A percentile compares a stretch with the other conserved stretches of the same genome.
phyloP scores from a whole-genome alignment of 2,329 filamentous ascomycete species.

The Aspergillus carbonarius region DNA sequence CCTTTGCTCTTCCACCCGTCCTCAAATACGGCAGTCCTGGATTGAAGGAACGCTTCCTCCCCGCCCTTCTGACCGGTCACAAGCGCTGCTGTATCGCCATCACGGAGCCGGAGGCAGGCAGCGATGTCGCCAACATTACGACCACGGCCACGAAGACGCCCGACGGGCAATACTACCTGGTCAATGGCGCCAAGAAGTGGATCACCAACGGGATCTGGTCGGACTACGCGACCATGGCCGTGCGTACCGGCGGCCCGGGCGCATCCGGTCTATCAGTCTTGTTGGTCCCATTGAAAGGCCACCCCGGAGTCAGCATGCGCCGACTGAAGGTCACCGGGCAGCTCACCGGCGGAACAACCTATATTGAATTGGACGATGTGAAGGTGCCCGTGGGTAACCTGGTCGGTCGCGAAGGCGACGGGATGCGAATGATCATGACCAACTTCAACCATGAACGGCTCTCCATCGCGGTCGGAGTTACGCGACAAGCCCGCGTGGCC shows the following conservation, averaged over 20 bases:
- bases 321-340: slow-evolving; percentile 67
- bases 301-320: slow-evolving; percentile 67
- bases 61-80: slow-evolving; percentile 64
- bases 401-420: slow-evolving; percentile 67
- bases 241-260: slow-evolving; percentile 68
- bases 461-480: slow-evolving; percentile 63
- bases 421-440: slow-evolving; percentile 73
- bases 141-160: slow-evolving; percentile 64
- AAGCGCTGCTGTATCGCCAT: slow-evolving; percentile 74
- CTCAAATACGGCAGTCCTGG: slow-evolving; percentile 64
- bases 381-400: slow-evolving; percentile 69
- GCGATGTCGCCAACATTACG: slow-evolving; percentile 70
- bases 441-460: slow-evolving; percentile 80
- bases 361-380: slow-evolving; percentile 74
- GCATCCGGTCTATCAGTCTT: slow-evolving; percentile 64
- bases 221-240: slow-evolving; percentile 68
- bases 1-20: slow-evolving; percentile 70
- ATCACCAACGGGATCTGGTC: slow-evolving; percentile 73
- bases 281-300: slow-evolving; percentile 66
- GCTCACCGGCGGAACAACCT: slow-evolving; percentile 67
- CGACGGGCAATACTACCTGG: slow-evolving; percentile 66
- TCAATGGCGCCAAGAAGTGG: slow-evolving; percentile 79
- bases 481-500: slow-evolving; percentile 62
- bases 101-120: slow-evolving; percentile 72
- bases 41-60: slow-evolving; percentile 66